These are phyloP conservation scores for Xanthoparmelia taractica DNA, from an alignment of 495 filamentous ascomycete species.

Conservation along the genomic window DNA sequence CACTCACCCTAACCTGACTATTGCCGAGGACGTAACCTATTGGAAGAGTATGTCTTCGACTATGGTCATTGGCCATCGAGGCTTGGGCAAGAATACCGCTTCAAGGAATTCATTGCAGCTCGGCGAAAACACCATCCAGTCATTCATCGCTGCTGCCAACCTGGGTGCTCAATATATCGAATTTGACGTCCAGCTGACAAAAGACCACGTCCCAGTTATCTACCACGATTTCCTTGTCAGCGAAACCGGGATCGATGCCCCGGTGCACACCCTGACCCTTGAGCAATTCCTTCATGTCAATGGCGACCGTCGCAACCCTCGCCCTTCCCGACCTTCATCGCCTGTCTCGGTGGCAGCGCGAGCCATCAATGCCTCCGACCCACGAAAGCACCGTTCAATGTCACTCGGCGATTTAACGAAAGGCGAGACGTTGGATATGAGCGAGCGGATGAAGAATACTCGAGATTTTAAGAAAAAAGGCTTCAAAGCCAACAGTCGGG, in stretches of 20 bases:
- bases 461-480: slow-evolving; percentile 87
- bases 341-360: slow-evolving; percentile 32
- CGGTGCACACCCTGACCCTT: slow-evolving; percentile 87
- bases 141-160: slow-evolving; percentile 93
- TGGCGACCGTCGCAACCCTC: slow-evolving; percentile 42
- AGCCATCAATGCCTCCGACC: slow-evolving; percentile 19
- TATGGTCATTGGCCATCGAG: slow-evolving; percentile 92
- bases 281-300: slow-evolving; percentile 91
- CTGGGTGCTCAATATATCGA: slow-evolving; percentile 88
- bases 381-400: slow-evolving; percentile 45
- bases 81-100: slow-evolving; percentile 83
- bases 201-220: slow-evolving; percentile 96
- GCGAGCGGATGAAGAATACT: slow-evolving; percentile 94
- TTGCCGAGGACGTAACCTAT: slow-evolving; percentile 84
- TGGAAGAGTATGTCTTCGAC: slow-evolving; percentile 80
- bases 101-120: slow-evolving; percentile 80
- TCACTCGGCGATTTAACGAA: slow-evolving; percentile 46
- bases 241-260: slow-evolving; percentile 95
- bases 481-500: slow-evolving; percentile 91
- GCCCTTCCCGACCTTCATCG: slow-evolving; percentile 38
- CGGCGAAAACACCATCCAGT: slow-evolving; percentile 91
- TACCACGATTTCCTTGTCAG: slow-evolving; percentile 99
- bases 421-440: slow-evolving; percentile 51
- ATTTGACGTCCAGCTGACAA: slow-evolving; percentile 90
- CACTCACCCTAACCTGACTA: slow-evolving; percentile 83